Evolutionary conservation across 2,329 filamentous ascomycete genomes (phyloP).

Genomic region (Biscogniauxia sp.): DNA sequence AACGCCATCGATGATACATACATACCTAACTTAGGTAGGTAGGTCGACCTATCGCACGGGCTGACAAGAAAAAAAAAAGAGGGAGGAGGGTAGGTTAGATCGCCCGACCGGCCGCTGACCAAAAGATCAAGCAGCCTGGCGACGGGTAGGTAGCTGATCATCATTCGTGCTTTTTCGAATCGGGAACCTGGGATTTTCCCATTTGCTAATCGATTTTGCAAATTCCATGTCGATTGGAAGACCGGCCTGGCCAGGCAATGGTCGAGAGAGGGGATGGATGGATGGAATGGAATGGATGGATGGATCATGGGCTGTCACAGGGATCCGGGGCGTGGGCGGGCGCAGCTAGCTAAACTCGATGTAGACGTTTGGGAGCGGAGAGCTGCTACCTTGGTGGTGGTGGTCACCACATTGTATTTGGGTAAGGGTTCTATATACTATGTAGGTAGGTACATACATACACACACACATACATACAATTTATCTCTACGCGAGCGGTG

Average conservation of each 20-base stretch:
- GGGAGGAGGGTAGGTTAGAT: neutral
- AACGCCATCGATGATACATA: too few relatives aligned
- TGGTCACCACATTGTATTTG: neutral
- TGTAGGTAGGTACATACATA: too few relatives aligned
- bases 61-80: neutral
- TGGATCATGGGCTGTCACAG: neutral
- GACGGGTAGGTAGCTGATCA: neutral
- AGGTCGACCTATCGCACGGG: neutral
- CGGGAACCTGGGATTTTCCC: neutral
- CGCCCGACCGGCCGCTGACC: neutral
- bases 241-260: neutral
- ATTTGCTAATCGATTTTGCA: neutral
- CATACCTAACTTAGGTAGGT: too few relatives aligned
- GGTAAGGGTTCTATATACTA: neutral
- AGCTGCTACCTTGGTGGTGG: neutral
- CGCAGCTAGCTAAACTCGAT: neutral
- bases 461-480: neutral
- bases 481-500: neutral
- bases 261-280: neutral
- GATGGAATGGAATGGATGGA: too few relatives aligned
- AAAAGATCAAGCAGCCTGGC: too few relatives aligned
- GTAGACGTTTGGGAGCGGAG: neutral
- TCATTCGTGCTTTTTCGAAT: neutral
- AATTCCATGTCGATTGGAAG: neutral
- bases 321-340: neutral